Evolutionary conservation across 768 basidiomycete genomes (phyloP).

Genomic region (Mycena rosella): DNA sequence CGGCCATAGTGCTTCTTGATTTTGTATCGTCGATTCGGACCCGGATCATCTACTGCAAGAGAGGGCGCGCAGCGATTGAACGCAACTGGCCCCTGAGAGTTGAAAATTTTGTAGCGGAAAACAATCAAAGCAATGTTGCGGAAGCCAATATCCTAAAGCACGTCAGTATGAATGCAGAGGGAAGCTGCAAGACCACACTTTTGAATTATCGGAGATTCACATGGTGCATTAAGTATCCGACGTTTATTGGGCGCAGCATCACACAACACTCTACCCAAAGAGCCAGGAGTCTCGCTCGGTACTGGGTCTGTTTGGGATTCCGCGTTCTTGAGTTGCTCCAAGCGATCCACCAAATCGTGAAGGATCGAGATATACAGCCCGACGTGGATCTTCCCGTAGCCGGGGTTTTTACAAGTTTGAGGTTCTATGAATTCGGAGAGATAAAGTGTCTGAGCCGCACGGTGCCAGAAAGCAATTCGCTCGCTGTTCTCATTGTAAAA

Average conservation of each 20-base stretch:
- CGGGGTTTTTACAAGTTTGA: not conserved
- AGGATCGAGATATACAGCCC: not conserved
- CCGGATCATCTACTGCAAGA: not conserved
- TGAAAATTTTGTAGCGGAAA: not conserved
- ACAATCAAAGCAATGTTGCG: not conserved
- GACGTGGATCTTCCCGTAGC: not conserved
- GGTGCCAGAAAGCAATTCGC: too few relatives aligned
- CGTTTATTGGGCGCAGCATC: too few relatives aligned
- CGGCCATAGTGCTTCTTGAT: not conserved
- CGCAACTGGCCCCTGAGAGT: not conserved
- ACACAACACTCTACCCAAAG: too few relatives aligned
- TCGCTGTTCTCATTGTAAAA: too few relatives aligned
- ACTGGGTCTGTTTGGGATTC: too few relatives aligned
- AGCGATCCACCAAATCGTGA: not conserved
- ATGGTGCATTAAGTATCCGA: too few relatives aligned
- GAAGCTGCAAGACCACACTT: not conserved
- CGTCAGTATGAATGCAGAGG: not conserved
- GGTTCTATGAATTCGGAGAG: not conserved
- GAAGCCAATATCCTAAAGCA: not conserved
- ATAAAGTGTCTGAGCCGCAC: not conserved
- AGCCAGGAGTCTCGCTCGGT: too few relatives aligned
- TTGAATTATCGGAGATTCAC: too few relatives aligned
- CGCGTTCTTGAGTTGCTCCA: not conserved
- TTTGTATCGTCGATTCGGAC: not conserved
- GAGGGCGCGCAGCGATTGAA: not conserved